Evolutionary conservation across 2,329 filamentous ascomycete genomes (phyloP), one percentile per base, ranked within the genome.

Genomic region (Coniochaeta sp.): DNA sequence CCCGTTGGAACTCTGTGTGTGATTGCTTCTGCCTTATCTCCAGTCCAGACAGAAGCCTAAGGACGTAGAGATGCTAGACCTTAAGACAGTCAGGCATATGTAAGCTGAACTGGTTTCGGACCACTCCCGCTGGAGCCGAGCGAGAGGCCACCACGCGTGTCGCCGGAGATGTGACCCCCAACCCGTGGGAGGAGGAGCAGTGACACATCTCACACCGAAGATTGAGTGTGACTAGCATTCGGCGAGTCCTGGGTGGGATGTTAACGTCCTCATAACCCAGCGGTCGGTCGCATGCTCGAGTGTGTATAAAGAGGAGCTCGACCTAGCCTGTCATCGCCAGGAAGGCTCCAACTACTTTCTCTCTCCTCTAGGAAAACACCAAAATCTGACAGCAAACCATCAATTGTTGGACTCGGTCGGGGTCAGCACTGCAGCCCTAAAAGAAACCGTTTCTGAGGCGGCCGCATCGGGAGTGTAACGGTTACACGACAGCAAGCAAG

Each of bases 401-500:
- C 6, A 40, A n/a, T n/a, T n/a, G n/a, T n/a, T n/a, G n/a, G n/a
- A n/a, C n/a, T n/a, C n/a, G n/a, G n/a, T 40, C 6, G 9, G 12
- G 26, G 20, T 42, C 38, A 26, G 38, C 38, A 42, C 38, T 42
- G 8, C 38, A 24, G 18, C 38, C 38, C 38, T 42, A n/a, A 9
- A 5, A 26, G 9, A 10, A 12, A n/a, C n/a, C n/a, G n/a, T n/a
- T 24, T 42, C 18, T 6, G 20, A 42, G 38, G 13, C 38, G 38
- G 38, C 38, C 4, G 38, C 38, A 26, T 42, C 38, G 20, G n/a
- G 22, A 42, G 38, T 26, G 38, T 42, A 14, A 42, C 20, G 10
- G 38, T 42, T 42, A 42, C 38, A 42, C 38, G 38, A 42, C 38
- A 42, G 38, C 38, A n/a, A n/a, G n/a, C n/a, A 42, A 42, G 38